Base-by-base conservation (phyloP, 1,284 basidiomycete species). In the Cryptococcus sp. region DNA sequence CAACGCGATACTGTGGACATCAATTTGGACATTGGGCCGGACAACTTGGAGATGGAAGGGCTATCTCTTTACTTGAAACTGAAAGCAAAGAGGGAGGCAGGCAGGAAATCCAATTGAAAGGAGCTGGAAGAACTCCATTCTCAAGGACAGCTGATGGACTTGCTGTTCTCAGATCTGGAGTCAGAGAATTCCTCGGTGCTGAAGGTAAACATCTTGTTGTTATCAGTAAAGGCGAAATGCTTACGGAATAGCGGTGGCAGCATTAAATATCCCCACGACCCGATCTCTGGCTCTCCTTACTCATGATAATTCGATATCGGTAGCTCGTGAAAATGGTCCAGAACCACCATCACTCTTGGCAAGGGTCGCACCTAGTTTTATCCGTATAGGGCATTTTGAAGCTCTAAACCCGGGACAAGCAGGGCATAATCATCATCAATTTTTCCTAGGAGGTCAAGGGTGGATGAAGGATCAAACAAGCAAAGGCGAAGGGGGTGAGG, bases 21-120 rank as follows among this genome's bases (percentile, higher is more conserved):
- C 93, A 98, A 70, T 98, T 98, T 65, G 94, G 92, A 1, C 75
- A 69, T 4, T 98, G 88, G 86, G 94, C 94, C 1, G 91, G 92
- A n/a, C 94, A 98, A 73, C 81, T 98, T 2, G 94, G 94, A 9
- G 94, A 98, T 66, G 94, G 94, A 0, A 82, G 94, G 14, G 94
- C 94, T 0, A 87, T 92, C 25, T 88, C 88, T 9, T 81, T 98
- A 48, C 72, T 89, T 50, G 85, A 87, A 48, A 90, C 89, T 0
- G 84, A 86, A 64, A 83, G 85, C 1, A 69, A 76, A 4, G 72
- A 82, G 1, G 78, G 81, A 19, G 76, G 80, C 2, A 77, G 79
- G 0, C 85, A 85, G 59, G 92, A 98, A 69, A 79, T 98, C 3
- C 94, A 98, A 72, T 81, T 98, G 60, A 98, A 98, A 69, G 94